Base-by-base conservation (phyloP, 495 filamentous ascomycete genomes). In the Penicillium bovifimosum region DNA sequence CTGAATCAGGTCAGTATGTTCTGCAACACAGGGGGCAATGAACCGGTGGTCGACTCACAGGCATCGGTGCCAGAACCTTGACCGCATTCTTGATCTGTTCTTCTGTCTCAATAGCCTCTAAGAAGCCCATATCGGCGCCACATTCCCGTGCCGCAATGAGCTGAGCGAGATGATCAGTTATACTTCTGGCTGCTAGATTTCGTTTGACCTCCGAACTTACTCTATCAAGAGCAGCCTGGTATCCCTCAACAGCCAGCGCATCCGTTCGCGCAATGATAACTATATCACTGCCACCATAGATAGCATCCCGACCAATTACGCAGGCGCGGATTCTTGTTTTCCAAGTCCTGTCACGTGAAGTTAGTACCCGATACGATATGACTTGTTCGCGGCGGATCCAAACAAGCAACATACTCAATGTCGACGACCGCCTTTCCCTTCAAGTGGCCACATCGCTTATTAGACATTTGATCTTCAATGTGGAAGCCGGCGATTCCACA, bases 201-300 rank as follows among this genome's bases (percentile, higher is more conserved):
- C 29, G 29, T 32, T 32, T 9, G 29, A 6, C 3, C 10, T 1
- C 10, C 29, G 9, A 11, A 32, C 29, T 32, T 32, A 32, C 29
- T 32, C 29, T 32, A 32, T 32, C 10, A 6, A 32, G 29, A 2
- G 29, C 29, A 6, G 29, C 29, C 29, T 32, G 8, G 29, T 36
- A 48, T 20, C 45, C 45, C 8, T 38, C n/a, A 14, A 24, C 14
- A 0, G 29, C 27, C 31, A 80, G 63, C 3, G 80, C 76, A 50
- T 85, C 82, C 0, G 81, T 85, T n/a, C 81, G 71, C 29, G 81
- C 83, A 52, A 86, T 83, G 33, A 86, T 65, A 6, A 83, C 75
- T 47, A 85, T 78, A 42, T 82, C 80, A 2, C 64, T 67, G 5
- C 20, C 32, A 2, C 31, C 13, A 1, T 54, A 64, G 27, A 73